Evolutionary conservation across 2,329 filamentous ascomycete species (phyloP).

Genomic region (Endoconidiophora polonica): DNA sequence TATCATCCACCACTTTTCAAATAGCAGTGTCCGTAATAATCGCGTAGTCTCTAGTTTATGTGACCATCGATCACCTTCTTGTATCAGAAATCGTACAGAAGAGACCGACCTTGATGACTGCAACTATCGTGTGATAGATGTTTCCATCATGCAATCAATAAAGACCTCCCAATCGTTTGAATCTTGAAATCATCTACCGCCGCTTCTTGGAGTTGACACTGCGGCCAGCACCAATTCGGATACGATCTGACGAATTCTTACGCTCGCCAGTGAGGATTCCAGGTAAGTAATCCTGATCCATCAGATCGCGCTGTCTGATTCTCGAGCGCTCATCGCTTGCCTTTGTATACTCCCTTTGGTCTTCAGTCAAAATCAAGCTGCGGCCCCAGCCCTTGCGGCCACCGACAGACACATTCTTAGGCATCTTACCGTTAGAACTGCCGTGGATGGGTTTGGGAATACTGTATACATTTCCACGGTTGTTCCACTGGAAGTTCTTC

Average conservation of each 20-base stretch:
- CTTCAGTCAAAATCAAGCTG: slow-evolving; percentile 72
- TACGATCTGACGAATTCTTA: slow-evolving; percentile 43
- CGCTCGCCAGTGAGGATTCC: slow-evolving; percentile 69
- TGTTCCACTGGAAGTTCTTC: slow-evolving; percentile 93
- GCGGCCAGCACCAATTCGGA: slow-evolving; percentile 69
- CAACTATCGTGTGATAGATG: too few relatives aligned
- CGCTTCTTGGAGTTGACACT: slow-evolving; percentile 53
- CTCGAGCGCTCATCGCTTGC: slow-evolving; percentile 48
- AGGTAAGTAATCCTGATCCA: slow-evolving; percentile 91
- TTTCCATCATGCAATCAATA: too few relatives aligned
- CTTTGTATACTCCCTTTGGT: slow-evolving; percentile 80
- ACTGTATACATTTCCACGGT: slow-evolving; percentile 77
- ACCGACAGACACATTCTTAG: slow-evolving; percentile 44
- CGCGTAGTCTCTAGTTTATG: too few relatives aligned
- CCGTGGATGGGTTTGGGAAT: slow-evolving; percentile 82
- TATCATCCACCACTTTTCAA: too few relatives aligned
- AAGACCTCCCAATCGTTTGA: too few relatives aligned
- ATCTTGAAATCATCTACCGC: slow-evolving; percentile 3
- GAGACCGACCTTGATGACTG: too few relatives aligned
- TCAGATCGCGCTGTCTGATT: slow-evolving; percentile 59
- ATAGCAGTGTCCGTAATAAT: too few relatives aligned
- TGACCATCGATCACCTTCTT: too few relatives aligned
- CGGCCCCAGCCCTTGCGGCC: slow-evolving; percentile 79
- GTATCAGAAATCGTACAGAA: too few relatives aligned
- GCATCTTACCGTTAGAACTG: slow-evolving; percentile 57